Evolutionary conservation across 1,139 yeast genomes (phyloP).

Genomic region (Magnusiomyces paraingens): DNA sequence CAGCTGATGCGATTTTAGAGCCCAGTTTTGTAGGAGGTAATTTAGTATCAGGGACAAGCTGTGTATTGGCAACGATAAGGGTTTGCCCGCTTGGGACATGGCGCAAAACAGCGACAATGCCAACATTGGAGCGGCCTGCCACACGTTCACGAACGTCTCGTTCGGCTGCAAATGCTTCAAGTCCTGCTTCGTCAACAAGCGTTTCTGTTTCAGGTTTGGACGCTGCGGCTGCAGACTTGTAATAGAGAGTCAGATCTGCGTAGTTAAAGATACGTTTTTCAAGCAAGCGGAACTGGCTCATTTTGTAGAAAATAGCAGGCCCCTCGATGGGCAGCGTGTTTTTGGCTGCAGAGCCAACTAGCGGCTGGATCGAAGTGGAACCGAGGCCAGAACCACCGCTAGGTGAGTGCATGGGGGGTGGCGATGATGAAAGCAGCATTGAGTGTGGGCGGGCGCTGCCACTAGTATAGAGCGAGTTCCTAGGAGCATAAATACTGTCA

Average conservation of each 20-base stretch:
- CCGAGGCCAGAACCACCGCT: not conserved
- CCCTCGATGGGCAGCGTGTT: conserved; percentile 1
- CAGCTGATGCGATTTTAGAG: not conserved
- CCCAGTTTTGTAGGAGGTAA: not conserved
- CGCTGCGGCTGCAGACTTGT: conserved; percentile 1
- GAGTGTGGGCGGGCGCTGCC: not conserved
- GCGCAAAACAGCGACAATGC: conserved; percentile 4
- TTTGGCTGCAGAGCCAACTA: not conserved
- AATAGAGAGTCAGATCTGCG: conserved; percentile 6
- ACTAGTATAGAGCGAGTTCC: not conserved
- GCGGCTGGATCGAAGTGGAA: not conserved
- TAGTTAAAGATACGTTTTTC: conserved; percentile 8
- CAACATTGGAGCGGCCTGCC: conserved; percentile 6
- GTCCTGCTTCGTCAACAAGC: not conserved
- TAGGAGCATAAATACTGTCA: conserved; percentile 9
- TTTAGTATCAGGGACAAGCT: conserved; percentile 3
- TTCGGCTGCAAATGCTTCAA: conserved; percentile 2
- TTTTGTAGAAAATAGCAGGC: not conserved
- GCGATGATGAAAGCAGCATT: not conserved
- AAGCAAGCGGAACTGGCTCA: not conserved
- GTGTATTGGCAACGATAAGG: conserved; percentile 8
- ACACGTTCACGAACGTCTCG: conserved; percentile 6
- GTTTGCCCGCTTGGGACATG: not conserved
- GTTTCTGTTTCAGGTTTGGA: conserved; percentile 4
- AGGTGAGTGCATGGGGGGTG: not conserved